Base-by-base conservation (phyloP, 495 filamentous ascomycete species). In the Talaromyces adpressus region DNA sequence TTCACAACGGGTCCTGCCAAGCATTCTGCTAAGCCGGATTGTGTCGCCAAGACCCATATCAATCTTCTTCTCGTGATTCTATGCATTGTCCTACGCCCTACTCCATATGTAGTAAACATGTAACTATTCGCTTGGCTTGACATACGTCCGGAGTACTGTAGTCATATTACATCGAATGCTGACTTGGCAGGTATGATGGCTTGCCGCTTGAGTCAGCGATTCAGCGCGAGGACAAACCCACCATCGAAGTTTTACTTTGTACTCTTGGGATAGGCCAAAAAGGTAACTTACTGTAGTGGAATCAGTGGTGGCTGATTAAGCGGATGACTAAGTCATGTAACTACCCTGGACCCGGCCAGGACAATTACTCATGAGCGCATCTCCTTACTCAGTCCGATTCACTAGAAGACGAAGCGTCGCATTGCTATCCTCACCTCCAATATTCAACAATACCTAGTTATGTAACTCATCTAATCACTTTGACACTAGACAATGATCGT, bases 1-100 rank as follows among this genome's bases (percentile, higher is more conserved):
- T 41, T 29, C 23, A 18, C 36, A 27, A 60, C 58, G 58, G 58
- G 36, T 41, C 58, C 58, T 30, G 58, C 58, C 32, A 41, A 60
- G 22, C 58, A 18, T 18, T 45, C 36, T 22, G 20, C 58, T 39
- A 32, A 32, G 45, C 58, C 57, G 23, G 49, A 53, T 53, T 53
- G 18, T 36, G 20, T 25, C 34, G 57, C 32, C 58, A 60, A 59
- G 57, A 22, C 39, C 16, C n/a, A 16, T n/a, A 20, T 45, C 20
- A 22, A 57, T 9, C 25, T 30, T 25, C 36, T 41, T 41, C 36
- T 41, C n/a, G 45, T 18, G 8, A 45, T 45, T 45, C 52, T 23
- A 54, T 54, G 20, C 52, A 29, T 54, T 27, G 20, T 30, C 36
- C 36, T 16, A 41, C 36, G 11, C 36, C 4, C 6, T 3, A 2